These are phyloP conservation scores for Ceratocystis harringtonii DNA, from an alignment of 2,329 filamentous ascomycete genomes.

Conservation along the genomic window DNA sequence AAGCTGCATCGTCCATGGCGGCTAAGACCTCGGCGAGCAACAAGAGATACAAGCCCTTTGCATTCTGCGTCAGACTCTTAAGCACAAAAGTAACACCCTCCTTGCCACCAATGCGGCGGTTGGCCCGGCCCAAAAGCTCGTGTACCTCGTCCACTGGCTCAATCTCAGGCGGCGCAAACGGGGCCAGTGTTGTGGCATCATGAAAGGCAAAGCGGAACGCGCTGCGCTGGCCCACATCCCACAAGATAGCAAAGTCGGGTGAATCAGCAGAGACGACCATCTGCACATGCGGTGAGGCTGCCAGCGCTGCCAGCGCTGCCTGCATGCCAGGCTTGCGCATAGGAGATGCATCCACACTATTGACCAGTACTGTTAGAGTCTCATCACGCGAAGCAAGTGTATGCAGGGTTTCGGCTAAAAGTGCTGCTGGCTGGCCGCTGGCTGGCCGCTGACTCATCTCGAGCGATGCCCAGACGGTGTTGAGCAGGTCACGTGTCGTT, in stretches of 20 bases:
- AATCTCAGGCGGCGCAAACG: constrained; percentile 46
- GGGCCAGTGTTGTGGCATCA: constrained; percentile 78
- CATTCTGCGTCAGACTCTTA: constrained; percentile 81
- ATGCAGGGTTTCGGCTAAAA: constrained; percentile 51
- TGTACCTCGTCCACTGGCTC: constrained; percentile 86
- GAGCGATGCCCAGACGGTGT: constrained; percentile 51
- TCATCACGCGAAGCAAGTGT: constrained; percentile 37
- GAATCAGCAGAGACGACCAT: constrained; percentile 75
- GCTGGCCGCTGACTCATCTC: constrained; percentile 33
- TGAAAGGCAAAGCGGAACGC: constrained; percentile 82
- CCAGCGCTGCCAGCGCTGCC: constrained; percentile 58
- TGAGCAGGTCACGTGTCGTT: constrained; percentile 53
- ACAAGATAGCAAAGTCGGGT: constrained; percentile 73
- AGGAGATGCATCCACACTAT: constrained; percentile 70
- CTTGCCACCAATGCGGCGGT: constrained; percentile 66
- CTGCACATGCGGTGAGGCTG: constrained; percentile 54
- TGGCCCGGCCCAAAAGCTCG: constrained; percentile 66
- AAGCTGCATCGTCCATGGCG: constrained; percentile 31
- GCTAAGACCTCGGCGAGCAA: constrained; percentile 73
- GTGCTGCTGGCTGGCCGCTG: constrained; percentile 50
- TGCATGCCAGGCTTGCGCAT: constrained; percentile 60
- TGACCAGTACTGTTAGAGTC: constrained; percentile 55
- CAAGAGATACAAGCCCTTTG: constrained; percentile 70
- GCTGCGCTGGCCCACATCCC: constrained; percentile 74
- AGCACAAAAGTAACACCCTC: constrained; percentile 88